Evolutionary conservation across 148 eudicot genomes (phyloP), one percentile per base, ranked within the genome.

Genomic region (Rhododendron williamsianum): DNA sequence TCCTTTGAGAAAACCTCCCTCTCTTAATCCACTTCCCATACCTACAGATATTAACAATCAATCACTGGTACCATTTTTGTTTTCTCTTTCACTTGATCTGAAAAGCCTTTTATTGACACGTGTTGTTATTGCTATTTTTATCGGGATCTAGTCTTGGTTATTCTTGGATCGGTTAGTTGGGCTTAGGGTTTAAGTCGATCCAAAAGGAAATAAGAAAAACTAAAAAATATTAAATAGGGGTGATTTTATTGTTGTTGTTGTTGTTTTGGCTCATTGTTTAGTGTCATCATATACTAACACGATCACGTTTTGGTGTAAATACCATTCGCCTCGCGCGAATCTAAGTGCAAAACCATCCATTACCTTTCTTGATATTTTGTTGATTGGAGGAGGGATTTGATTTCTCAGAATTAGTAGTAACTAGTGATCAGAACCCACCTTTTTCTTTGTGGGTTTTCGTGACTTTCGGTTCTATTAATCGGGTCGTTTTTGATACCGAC

Each of bases 381-480:
- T 72, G 81, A 81, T 87, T 74, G 78, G 78, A 25, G 88, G 88
- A 84, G 87, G 86, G 85, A 71, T 82, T 87, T 84, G 82, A 60
- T 81, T 38, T 63, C 65, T 54, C 27, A 51, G 78, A 58, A 67
- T 67, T 25, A 25, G 71, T 52, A 15, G 60, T n/a, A 46, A 46
- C 56, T 76, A 52, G n/a, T 82, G 25, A 58, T 83, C 48, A 51
- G 16, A 27, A 72, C 92, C 93, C 93, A 90, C 92, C 86, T 84
- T 85, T 91, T 93, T 91, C 60, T 76, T 84, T 87, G 27, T 51
- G 86, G 93, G 95, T 91, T 85, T 88, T 87, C 80, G 83, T 80
- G 84, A 82, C 87, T 84, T 80, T 81, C 56, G 73, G 67, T 72
- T 83, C 45, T 86, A 80, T 80, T 86, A 72, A 80, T 79, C 83